These are phyloP conservation scores for Strobilomyces echinocephalus DNA, from an alignment of 768 basidiomycete genomes.

Conservation along the genomic window DNA sequence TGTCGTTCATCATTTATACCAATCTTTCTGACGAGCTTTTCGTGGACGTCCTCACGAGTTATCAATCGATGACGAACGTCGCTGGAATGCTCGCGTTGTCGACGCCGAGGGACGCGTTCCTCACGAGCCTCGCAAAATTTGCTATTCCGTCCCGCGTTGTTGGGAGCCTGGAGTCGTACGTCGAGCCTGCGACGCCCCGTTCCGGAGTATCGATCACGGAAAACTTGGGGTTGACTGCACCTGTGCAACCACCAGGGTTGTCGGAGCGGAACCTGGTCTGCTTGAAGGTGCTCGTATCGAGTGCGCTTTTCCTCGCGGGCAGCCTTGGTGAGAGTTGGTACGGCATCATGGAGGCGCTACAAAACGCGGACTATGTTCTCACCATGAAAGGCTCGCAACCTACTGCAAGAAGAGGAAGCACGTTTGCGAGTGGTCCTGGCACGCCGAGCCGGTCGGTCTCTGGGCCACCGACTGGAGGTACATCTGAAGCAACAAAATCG, in stretches of 20 bases:
- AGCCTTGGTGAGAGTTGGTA: slow-evolving; percentile 92
- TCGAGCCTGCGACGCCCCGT: slow-evolving; percentile 55
- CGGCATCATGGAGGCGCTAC: slow-evolving; percentile 80
- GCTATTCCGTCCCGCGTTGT: slow-evolving; percentile 90
- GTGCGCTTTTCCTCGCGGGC: slow-evolving; percentile 77
- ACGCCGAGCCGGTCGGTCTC: slow-evolving; percentile 40
- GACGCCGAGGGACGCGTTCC: slow-evolving; percentile 91
- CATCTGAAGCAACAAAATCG: slow-evolving; percentile 17
- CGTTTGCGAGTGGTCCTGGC: slow-evolving; percentile 30
- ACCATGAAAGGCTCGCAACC: slow-evolving; percentile 49
- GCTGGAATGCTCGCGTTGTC: slow-evolving; percentile 82
- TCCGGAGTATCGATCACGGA: slow-evolving; percentile 57
- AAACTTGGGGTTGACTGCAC: slow-evolving; percentile 55
- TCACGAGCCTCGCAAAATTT: slow-evolving; percentile 83
- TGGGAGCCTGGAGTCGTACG: slow-evolving; percentile 65
- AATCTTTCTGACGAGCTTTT: slow-evolving; percentile 92
- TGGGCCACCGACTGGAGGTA: slow-evolving; percentile 12
- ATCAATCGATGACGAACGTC: slow-evolving; percentile 81
- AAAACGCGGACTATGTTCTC: slow-evolving; percentile 93
- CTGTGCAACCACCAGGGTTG: slow-evolving; percentile 62
- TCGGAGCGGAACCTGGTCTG: slow-evolving; percentile 91
- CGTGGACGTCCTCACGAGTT: slow-evolving; percentile 75
- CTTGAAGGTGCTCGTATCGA: slow-evolving; percentile 73
- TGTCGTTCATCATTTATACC: slow-evolving; percentile 85
- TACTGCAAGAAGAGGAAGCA: slow-evolving; percentile 30